Percentiles rank a stretch among this genome's conserved stretches.
Evolutionary conservation across 2,329 filamentous ascomycete species (phyloP).

Genomic region (Pseudogymnoascus sp.): DNA sequence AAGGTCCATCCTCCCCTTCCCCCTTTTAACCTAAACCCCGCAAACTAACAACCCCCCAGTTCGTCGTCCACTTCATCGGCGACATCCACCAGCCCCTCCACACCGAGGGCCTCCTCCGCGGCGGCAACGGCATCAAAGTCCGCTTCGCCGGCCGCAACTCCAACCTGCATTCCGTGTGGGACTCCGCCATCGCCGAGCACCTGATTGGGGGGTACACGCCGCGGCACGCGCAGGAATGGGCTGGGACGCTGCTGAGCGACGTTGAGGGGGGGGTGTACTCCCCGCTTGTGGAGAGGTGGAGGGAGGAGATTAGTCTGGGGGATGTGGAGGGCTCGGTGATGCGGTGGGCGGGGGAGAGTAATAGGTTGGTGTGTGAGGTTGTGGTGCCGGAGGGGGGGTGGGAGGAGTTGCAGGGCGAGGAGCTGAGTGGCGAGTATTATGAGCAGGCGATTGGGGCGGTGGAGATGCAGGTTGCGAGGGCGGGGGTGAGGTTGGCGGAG

Average conservation of each 20-base stretch:
- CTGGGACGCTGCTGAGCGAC: slow-evolving; percentile 43
- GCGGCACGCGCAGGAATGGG: slow-evolving; percentile 45
- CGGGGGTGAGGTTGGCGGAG: slow-evolving; percentile 57
- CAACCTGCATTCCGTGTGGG: slow-evolving; percentile 69
- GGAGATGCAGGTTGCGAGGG: slow-evolving; percentile 58
- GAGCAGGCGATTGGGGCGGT: slow-evolving; percentile 54
- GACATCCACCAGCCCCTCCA: slow-evolving; percentile 64
- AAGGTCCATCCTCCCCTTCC: slow-evolving; percentile 31
- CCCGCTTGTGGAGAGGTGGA: slow-evolving; percentile 43
- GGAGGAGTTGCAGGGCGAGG: slow-evolving; percentile 46
- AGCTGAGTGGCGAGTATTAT: slow-evolving; percentile 56
- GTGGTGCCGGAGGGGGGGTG: slow-evolving; percentile 54
- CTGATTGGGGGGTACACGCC: slow-evolving; percentile 48
- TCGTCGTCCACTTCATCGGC: slow-evolving; percentile 39
- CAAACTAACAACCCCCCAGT: slow-evolving; percentile 39
- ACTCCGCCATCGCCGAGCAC: slow-evolving; percentile 60
- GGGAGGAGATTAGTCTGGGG: slow-evolving; percentile 45
- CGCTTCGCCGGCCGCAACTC: slow-evolving; percentile 46
- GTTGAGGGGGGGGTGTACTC: slow-evolving; percentile 50
- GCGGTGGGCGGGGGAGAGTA: slow-evolving; percentile 55
- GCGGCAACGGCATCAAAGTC: slow-evolving; percentile 62
- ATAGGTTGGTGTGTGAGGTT: slow-evolving; percentile 50
- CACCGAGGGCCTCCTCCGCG: slow-evolving; percentile 52
- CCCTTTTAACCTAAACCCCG: background rate
- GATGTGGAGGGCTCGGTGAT: slow-evolving; percentile 49